A percentile compares a stretch with the other conserved stretches of the same genome.
Conservation (phyloP, 2,329 filamentous ascomycete genomes). For the Camptophora hylomeconis region DNA sequence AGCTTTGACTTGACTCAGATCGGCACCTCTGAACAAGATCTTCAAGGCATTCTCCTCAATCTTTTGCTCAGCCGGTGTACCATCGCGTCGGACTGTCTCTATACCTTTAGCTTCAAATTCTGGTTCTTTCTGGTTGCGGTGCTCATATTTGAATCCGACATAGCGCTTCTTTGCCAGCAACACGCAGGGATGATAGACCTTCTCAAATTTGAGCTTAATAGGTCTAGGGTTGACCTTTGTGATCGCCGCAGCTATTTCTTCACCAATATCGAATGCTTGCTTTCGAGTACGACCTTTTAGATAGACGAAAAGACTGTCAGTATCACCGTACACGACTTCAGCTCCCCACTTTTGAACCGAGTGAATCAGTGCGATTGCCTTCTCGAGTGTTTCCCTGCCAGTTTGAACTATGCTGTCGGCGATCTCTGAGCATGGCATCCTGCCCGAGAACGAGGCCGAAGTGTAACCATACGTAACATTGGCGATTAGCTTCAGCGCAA, state of each 20-base stretch:
- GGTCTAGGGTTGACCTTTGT: constrained; percentile 84
- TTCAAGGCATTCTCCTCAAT: constrained; percentile 88
- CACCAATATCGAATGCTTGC: constrained; percentile 82
- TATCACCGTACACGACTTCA: constrained; percentile 96
- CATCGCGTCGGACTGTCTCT: constrained; percentile 89
- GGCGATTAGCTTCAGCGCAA: constrained; percentile 91
- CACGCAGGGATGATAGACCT: constrained; percentile 92
- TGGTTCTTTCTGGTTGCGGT: constrained; percentile 57
- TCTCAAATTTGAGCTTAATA: constrained; percentile 94
- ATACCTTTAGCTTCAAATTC: constrained; percentile 98
- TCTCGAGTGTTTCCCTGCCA: constrained; percentile 84
- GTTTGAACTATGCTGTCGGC: constrained; percentile 97
- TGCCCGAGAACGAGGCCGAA: constrained; percentile 87
- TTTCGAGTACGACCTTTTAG: constrained; percentile 76
- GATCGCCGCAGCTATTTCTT: constrained; percentile 78
- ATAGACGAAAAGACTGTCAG: constrained; percentile 85
- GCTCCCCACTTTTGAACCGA: constrained; percentile 77
- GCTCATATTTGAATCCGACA: constrained; percentile 94
- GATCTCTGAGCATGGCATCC: constrained; percentile 97
- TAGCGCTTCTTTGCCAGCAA: constrained; percentile 95
- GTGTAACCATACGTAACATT: constrained; percentile 99
- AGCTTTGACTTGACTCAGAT: constrained; percentile 73
- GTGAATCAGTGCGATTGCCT: constrained; percentile 85
- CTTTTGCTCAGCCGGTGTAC: constrained; percentile 89
- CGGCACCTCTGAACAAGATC: constrained; percentile 76